phyloP scores from a whole-genome alignment of 2,329 filamentous ascomycete species.

The Fulvia fulva region DNA sequence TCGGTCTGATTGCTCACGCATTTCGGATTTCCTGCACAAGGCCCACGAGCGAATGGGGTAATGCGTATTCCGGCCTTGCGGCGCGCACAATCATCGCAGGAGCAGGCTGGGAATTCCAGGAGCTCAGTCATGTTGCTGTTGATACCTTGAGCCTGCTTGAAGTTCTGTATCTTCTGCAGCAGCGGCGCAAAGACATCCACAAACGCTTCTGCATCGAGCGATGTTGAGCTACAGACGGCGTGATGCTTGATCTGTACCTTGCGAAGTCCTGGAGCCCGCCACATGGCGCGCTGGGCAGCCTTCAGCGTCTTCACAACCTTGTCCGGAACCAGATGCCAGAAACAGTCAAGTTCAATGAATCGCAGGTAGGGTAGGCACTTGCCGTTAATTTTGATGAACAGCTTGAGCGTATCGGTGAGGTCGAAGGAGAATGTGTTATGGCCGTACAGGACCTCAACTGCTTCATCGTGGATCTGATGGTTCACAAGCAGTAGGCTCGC shows the following conservation, averaged over 20 bases:
- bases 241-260: neutral
- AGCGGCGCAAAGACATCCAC: neutral
- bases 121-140: neutral
- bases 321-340: neutral
- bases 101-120: no score
- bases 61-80: no score
- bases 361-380: neutral
- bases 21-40: neutral
- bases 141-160: neutral
- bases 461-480: neutral
- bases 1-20: no score
- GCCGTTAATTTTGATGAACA: no score
- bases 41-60: no score
- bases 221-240: neutral
- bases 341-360: neutral
- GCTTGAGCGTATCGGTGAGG: neutral
- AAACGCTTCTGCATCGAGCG: neutral
- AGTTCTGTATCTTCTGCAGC: neutral
- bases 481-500: neutral
- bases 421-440: neutral
- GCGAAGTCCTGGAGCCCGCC: neutral
- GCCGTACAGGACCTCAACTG: slow-evolving; percentile 3
- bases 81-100: no score
- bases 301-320: no score
- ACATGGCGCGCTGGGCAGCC: neutral